Base-by-base conservation (phyloP, 345 rosid species). In the Linum usitatissimum region DNA sequence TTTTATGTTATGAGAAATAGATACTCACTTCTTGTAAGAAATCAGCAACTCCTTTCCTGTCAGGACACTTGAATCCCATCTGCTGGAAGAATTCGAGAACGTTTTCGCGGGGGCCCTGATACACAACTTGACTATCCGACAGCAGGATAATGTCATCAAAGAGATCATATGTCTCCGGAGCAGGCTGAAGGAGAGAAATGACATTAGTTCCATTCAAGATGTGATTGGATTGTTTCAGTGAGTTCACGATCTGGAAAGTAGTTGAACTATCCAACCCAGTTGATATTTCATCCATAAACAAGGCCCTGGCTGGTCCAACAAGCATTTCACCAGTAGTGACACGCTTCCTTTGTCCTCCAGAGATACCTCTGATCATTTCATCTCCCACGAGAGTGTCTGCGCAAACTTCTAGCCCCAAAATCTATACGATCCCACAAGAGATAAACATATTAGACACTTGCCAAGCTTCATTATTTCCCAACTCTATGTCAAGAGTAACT, bases 101-200 rank as follows among this genome's bases (percentile, higher is more conserved):
- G 5, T 55, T 9, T 19, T 55, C 59, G 12, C 59, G 23, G 18
- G 59, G 59, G 3, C 59, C 59, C 14, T 55, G 59, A 30, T 55
- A 55, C 30, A 55, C 59, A 18, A 55, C 18, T 9, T 55, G 59
- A 2, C 59, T 28, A 55, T 55, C 59, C 19, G 59, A 20, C 14
- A 55, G 6, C 10, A 55, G 59, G 30, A 55, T 55, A 19, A 55
- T 18, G 30, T 55, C 59, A 19, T 55, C 59, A 8, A 55, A 55
- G 59, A 55, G 59, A 20, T 55, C 59, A 19, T 55, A 55, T 18
- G 59, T 55, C 59, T 55, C 59, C 2, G 59, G 59, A 18, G 59
- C 59, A 18, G 59, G 59, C 59, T 55, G 59, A 19, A 55, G 59
- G 59, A 55, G 59, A 19, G 59, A 55, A 18, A 55, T 55, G 30